Evolutionary conservation across 257 asterid species (phyloP), one percentile per base, ranked within the genome.

Genomic region (Cinchona pubescens): DNA sequence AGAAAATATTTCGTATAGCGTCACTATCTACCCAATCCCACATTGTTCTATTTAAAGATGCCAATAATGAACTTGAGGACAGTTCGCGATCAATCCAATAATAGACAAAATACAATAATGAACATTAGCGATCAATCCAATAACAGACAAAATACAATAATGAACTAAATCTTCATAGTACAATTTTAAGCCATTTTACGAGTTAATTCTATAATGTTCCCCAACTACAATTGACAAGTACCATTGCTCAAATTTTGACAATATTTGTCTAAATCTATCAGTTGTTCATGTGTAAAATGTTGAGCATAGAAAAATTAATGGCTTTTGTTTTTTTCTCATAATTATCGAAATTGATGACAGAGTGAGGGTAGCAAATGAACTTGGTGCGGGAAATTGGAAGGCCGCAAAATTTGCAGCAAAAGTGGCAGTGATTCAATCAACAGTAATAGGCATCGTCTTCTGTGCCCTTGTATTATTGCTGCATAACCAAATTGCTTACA

Each of bases 361-460:
- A 61, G 67, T 61, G 15, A 61, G 67, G 35, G 73, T 69, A 8
- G 59, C 75, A 12, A 71, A 71, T 53, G 75, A 71, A 38, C 75
- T 71, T 7, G 75, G 75, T 49, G 75, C 66, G 3, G 75, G 75
- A 19, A 71, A 71, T 55, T 65, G 49, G 35, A 71, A 49, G 30
- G 75, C 65, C 34, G 75, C 75, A 35, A 71, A 55, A 30, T 71
- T 71, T 53, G 75, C 75, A 35, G n/a, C 75, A 71, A 53, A 49
- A n/a, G 75, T 71, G 14, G 34, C 75, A 5, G 23, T 71, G 18
- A n/a, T 53, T 13, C 75, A 71, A 13, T 71, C 75, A 9, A 55
- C 65, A 23, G 18, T 71, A 8, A 53, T 53, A 27, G 75, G 75
- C 23, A 53, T 53, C 48, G 11, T 71, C 46, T 32, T 53, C 35